Evolutionary conservation across 192 early-diverging fungal species (phyloP).

Genomic region (Fimicolochytrium jonesii): DNA sequence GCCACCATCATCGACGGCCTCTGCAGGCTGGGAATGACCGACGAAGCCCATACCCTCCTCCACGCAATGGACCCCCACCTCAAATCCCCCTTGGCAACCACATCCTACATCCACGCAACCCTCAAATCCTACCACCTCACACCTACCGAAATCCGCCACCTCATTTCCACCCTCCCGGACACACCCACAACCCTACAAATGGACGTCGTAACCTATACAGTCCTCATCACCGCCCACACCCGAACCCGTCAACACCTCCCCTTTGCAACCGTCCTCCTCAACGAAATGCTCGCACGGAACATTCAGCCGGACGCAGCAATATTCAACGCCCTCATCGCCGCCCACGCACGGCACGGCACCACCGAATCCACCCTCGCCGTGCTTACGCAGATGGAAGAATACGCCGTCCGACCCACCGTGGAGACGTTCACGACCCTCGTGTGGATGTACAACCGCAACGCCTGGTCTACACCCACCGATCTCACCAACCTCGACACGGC

Average conservation of each 20-base stretch:
- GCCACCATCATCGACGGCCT: conserved; percentile 3
- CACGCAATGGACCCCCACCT: too few species aligned
- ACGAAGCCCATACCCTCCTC: background rate
- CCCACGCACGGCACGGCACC: conserved; percentile 9
- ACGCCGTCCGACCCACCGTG: conserved; percentile 9
- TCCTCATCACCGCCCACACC: conserved; percentile 8
- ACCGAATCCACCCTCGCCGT: background rate
- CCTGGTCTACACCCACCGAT: background rate
- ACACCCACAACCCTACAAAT: too few species aligned
- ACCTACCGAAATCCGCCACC: too few species aligned
- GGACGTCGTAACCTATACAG: conserved; percentile 17
- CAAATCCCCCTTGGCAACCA: too few species aligned
- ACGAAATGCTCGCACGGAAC: conserved; percentile 6
- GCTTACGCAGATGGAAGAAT: background rate
- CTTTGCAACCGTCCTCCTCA: background rate
- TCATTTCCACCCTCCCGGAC: too few species aligned
- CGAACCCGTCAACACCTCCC: background rate
- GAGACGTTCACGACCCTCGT: conserved; percentile 19
- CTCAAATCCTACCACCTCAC: too few species aligned
- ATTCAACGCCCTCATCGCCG: conserved; percentile 13
- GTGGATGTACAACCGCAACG: conserved; percentile 8
- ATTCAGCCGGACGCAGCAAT: conserved; percentile 14
- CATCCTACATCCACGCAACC: too few species aligned
- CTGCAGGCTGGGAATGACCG: background rate
- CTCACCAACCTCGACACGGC: background rate